Base-by-base conservation (phyloP, 306 rosid genomes). In the Ziziphus jujuba region DNA sequence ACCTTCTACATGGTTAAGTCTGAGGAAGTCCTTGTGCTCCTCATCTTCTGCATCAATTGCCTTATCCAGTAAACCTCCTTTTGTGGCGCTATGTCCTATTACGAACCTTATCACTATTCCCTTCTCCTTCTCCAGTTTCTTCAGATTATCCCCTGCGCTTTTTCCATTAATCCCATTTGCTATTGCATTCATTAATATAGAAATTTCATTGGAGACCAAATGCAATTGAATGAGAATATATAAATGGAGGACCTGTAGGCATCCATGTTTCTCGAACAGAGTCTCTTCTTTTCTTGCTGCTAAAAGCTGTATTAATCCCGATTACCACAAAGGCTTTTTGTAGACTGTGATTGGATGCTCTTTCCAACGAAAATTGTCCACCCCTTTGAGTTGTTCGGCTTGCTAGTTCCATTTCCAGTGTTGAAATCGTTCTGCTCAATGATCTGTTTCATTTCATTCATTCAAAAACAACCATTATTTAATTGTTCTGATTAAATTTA, bases 271-370 rank as follows among this genome's bases (percentile, higher is more conserved):
- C 73, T 14, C 98, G 84, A 22, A 92, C 66, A 0, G 97, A 84
- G 56, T 90, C 87, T 69, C 98, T 67, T 47, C 98, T 68, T 73
- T 73, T 83, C 71, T 71, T 81, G 85, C 98, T 92, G 75, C 98
- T 92, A 52, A 92, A 92, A 0, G 89, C 98, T 9, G 98, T 92
- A 57, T 92, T 92, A 24, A 92, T 88, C 25, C 97, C 98, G 33
- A 90, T 73, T 75, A 92, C 97, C 49, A 87, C 97, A 38, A 92
- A 90, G 50, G 91, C 97, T 74, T 81, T 90, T 56, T 83, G 82
- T 23, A 63, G 11, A 49, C 45, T 76, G 16, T 31, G 57, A 19
- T 20, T 68, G 17, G 79, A 69, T 53, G 22, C 34, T 17, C n/a
- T 49, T 25, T 75, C 73, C 38, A 49, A 24, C 59, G 70, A 50